A percentile compares a stretch with the other conserved stretches of the same genome.
phyloP scores from a whole-genome alignment of 2,329 filamentous ascomycete species.

The Aspergillus thermomutatus region DNA sequence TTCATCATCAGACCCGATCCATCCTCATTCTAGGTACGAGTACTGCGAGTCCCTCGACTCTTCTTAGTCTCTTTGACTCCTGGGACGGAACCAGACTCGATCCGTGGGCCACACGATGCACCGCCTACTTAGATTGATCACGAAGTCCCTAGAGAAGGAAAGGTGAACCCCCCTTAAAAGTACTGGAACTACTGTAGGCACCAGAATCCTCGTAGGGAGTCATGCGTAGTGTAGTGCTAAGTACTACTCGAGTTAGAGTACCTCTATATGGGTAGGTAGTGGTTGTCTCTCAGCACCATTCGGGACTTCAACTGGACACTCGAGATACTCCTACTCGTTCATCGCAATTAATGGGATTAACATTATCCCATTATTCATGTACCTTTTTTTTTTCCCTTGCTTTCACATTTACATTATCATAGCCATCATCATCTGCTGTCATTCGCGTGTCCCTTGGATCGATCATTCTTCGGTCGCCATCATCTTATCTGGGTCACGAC shows the following conservation, averaged over 20 bases:
- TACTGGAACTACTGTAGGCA: not conserved
- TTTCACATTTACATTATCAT: conserved; percentile 1
- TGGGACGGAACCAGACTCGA: conserved; percentile 17
- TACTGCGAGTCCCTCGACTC: not conserved
- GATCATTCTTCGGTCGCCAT: conserved; percentile 1
- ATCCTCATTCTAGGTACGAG: not conserved
- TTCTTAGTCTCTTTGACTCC: conserved; percentile 1
- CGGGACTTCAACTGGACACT: conserved; percentile 5
- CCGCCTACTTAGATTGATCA: not conserved
- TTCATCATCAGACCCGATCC: not conserved
- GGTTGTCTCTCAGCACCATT: conserved; percentile 5
- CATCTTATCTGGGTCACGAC: conserved; percentile 2
- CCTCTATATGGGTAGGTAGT: no score
- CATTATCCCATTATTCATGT: not conserved
- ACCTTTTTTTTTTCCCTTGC: not conserved
- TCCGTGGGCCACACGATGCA: conserved; percentile 11
- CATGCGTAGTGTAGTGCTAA: not conserved
- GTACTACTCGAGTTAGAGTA: no score
- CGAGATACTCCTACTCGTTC: not conserved
- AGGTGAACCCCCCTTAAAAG: not conserved
- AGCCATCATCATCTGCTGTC: not conserved
- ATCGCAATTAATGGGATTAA: not conserved
- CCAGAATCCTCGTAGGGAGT: not conserved
- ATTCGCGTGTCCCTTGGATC: not conserved
- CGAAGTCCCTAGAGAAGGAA: not conserved